Evolutionary conservation across 164 flowering plant species (phyloP), one percentile per base, ranked within the genome.

Genomic region (Sedum album): DNA sequence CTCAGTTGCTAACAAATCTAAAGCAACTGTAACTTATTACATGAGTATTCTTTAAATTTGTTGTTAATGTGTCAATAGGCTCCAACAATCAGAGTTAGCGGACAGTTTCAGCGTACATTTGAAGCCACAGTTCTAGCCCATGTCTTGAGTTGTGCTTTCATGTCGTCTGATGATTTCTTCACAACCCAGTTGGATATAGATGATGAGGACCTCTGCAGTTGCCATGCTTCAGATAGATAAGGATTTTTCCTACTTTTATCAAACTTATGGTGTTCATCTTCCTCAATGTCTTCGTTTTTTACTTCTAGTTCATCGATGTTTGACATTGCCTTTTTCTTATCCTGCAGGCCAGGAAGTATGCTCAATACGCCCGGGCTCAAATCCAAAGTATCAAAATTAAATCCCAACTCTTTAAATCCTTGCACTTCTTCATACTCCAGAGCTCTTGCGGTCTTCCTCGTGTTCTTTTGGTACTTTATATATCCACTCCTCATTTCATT

Each of bases 111-210:
- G 14, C 76, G 76, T 60, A 86, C 86, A 60, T 86, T 85, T 11
- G 87, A 83, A 20, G 97, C 97, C 62, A 91, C 93, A 49, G 84
- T 77, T 81, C 87, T 80, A 1, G 97, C 97, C 97, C 97, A 91
- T 51, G 76, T 85, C 81, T 79, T 91, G 75, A 91, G 78, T 49
- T 88, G 90, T 66, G 78, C 82, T 70, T 91, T 91, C 84, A 86
- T 80, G 68, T 86, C 89, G 33, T 78, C 81, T 36, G 72, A 72
- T 31, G 88, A 79, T 48, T 67, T 77, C 7, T 53, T 73, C 18
- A 74, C 71, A 44, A 28, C 78, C 83, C 81, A 78, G 25, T 72
- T 73, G 5, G 86, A 86, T 25, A 76, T 65, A 20, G 75, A 72
- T 49, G 85, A 83, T 0, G 68, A 65, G 67, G 76, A 73, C 71